Percentiles rank a stretch among this genome's conserved stretches.
phyloP scores from a whole-genome alignment of 1,284 basidiomycete genomes.

The Neonothopanus nambi region DNA sequence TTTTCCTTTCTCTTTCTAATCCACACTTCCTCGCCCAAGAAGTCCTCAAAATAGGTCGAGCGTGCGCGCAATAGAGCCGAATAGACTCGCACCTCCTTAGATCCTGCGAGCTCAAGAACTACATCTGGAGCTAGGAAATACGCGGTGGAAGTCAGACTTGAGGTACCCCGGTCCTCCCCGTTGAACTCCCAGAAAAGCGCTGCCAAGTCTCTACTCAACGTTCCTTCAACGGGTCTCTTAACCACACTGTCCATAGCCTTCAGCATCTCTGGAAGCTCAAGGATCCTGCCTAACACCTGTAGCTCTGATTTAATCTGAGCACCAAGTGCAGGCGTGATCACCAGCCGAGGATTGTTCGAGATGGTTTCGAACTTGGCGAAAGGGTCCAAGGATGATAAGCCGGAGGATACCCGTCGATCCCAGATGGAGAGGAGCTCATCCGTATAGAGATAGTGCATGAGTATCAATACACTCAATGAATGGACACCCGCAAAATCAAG shows the following conservation, averaged over 20 bases:
- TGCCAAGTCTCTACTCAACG: constrained; percentile 50
- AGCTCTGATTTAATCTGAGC: constrained; percentile 64
- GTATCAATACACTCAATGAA: constrained; percentile 70
- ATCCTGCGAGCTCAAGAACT: constrained; percentile 72
- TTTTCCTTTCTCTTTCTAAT: constrained; percentile 60
- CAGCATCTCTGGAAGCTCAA: constrained; percentile 56
- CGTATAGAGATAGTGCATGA: constrained; percentile 87
- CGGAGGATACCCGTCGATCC: constrained; percentile 72
- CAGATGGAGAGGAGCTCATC: constrained; percentile 84
- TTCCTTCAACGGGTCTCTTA: constrained; percentile 47
- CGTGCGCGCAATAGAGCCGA: constrained; percentile 80
- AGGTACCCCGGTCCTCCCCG: constrained; percentile 6
- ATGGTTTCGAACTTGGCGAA: constrained; percentile 24
- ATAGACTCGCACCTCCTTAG: constrained; percentile 63
- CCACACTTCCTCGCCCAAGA: constrained; percentile 88
- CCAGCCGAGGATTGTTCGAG: constrained; percentile 38
- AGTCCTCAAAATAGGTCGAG: constrained; percentile 84
- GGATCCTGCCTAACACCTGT: constrained; percentile 48
- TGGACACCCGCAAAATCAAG: constrained; percentile 53
- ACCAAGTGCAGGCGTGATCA: constrained; percentile 36
- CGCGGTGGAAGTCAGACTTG: constrained; percentile 19
- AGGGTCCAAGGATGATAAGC: constrained; percentile 35
- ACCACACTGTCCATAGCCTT: constrained; percentile 54
- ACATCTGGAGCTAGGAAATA: constrained; percentile 57
- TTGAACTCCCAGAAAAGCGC: constrained; percentile 42